Conservation (phyloP, 2,329 filamentous ascomycete species). For the Pseudocercospora eumusae region DNA sequence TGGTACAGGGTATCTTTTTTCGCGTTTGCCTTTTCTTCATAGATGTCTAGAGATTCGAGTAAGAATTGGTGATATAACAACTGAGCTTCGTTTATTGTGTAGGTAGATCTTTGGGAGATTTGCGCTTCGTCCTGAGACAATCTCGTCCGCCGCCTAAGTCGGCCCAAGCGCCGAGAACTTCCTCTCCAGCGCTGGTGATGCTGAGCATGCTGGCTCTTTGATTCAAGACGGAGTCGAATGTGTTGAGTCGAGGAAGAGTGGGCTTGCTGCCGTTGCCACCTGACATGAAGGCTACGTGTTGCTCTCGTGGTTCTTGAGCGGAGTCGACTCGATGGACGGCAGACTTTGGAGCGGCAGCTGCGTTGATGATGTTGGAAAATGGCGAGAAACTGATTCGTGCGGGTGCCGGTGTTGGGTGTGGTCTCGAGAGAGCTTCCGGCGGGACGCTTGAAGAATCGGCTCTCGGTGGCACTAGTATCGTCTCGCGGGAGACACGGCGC, state of each 20-base stretch:
- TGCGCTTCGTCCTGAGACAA: constrained; percentile 18
- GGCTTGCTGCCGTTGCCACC: constrained; percentile 11
- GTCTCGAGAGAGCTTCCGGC: not conserved
- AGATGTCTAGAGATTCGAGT: not conserved
- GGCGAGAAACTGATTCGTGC: constrained; percentile 13
- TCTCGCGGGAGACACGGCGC: not conserved
- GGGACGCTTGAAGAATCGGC: not conserved
- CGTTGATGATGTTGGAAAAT: constrained; percentile 19
- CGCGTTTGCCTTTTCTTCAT: not conserved
- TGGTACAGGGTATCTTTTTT: constrained; percentile 7
- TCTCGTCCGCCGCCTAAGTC: constrained; percentile 44
- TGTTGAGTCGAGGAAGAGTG: constrained; percentile 18
- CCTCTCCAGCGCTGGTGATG: constrained; percentile 47
- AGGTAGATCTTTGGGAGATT: not conserved
- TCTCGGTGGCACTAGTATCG: not conserved
- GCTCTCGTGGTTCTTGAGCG: constrained; percentile 6
- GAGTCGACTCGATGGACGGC: constrained; percentile 16
- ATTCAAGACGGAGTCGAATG: constrained; percentile 19
- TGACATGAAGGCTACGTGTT: not conserved
- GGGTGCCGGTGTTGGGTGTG: not conserved
- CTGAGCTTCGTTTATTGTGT: not conserved
- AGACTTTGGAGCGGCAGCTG: constrained; percentile 9
- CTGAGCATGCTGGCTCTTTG: constrained; percentile 29
- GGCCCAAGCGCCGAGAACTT: constrained; percentile 51
- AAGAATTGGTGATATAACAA: not conserved